Evolutionary conservation across 1,284 basidiomycete genomes (phyloP), one percentile per base, ranked within the genome.

Genomic region (Rhizoctonia solani): DNA sequence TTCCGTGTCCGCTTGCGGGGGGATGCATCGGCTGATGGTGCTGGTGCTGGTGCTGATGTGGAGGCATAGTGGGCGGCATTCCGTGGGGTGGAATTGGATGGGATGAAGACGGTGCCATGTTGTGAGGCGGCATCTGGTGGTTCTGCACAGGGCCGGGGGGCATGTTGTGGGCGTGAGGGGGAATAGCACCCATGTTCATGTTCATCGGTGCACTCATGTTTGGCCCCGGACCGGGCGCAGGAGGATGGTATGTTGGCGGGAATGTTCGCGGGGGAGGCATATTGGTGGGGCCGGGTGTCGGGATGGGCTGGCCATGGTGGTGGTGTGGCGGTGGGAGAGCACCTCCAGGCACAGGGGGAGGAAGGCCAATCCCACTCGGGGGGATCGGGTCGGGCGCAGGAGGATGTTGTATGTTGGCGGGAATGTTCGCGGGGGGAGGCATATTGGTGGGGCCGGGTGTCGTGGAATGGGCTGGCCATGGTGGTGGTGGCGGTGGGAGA

Each of bases 261-360:
- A 52, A 50, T 9, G 21, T 49, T 19, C 53, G 59, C 8, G 14
- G 21, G 34, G 47, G 16, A 30, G 27, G 23, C 54, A 55, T 55
- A 13, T 37, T 41, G n/a, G 54, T 25, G 54, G 8, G 55, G 55
- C 41, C 29, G 27, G 25, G 11, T 58, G 55, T 52, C 32, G 32
- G 47, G 13, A 53, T 42, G 25, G 29, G 49, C 39, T 65, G 47
- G 14, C 59, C 59, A 25, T 65, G 59, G 39, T 53, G 34, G 27
- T 53, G 68, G 23, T 74, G 75, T n/a, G 74, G 71, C 41, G 59
- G 59, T 5, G 75, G 74, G 39, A 75, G 73, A 27, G 74, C 59
- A 42, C 71, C 72, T 8, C 66, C 65, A 21, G 71, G 63, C 23
- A 72, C 68, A 25, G 72, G 50, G 13, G 71, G 56, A 14, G 72